Evolutionary conservation across 148 eudicot genomes (phyloP).

Genomic region (Tetragonia tetragonoides): DNA sequence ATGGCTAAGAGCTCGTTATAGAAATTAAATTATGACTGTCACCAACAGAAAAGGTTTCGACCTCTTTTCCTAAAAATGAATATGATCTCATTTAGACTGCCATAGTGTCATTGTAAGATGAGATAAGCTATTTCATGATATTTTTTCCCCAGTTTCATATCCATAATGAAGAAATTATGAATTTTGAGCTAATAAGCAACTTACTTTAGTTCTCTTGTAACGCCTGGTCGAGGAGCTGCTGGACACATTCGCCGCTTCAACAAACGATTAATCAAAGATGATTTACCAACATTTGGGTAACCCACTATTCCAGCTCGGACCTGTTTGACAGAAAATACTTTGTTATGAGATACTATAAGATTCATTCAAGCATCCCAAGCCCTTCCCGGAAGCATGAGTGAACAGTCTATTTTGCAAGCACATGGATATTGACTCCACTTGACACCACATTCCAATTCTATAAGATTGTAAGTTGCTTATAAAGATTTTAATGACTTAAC

Average conservation of each 20-base stretch:
- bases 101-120: neutral
- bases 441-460: neutral
- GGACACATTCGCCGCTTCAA: conserved; percentile 93
- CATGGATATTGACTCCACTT: no score
- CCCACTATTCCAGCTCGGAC: conserved; percentile 98
- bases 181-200: conserved; percentile 12
- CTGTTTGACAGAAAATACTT: conserved; percentile 39
- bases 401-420: neutral
- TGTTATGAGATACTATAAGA: conserved; percentile 9
- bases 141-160: neutral
- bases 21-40: neutral
- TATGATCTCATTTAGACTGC: neutral
- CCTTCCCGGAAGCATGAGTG: neutral
- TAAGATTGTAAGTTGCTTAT: no score
- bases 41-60: neutral
- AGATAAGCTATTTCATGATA: neutral
- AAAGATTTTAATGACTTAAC: no score
- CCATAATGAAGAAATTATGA: neutral
- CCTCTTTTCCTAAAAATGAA: no score
- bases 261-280: conserved; percentile 93
- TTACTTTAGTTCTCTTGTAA: conserved; percentile 81
- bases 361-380: neutral
- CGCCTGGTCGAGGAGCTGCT: conserved; percentile 99
- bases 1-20: no score
- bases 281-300: conserved; percentile 98